Conservation (phyloP, 139 green algal genomes). For the Haematococcus lacustris region DNA sequence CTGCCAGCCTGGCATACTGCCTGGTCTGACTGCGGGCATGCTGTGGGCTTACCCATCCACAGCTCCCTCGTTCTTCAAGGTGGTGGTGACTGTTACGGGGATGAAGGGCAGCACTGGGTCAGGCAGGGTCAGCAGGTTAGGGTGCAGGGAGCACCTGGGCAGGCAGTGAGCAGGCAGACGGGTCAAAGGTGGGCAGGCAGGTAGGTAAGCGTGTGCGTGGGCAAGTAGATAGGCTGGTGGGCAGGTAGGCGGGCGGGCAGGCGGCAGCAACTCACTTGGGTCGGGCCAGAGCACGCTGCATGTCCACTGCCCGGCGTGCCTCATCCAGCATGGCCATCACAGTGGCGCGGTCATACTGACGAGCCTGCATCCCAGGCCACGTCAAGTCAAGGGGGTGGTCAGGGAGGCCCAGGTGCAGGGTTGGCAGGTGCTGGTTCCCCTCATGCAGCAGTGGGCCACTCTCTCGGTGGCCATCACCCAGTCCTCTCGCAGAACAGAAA, state of each 20-base stretch:
- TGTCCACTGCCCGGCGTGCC: not conserved
- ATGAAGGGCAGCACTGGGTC: not conserved
- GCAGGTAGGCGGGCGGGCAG: not conserved
- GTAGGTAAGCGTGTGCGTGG: not conserved
- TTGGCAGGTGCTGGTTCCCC: not conserved
- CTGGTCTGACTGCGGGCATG: too few relatives aligned
- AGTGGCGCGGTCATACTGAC: not conserved
- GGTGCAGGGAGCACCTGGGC: not conserved
- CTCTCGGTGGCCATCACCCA: too few relatives aligned
- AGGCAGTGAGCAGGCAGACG: too few relatives aligned
- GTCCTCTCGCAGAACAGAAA: too few relatives aligned
- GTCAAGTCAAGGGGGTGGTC: not conserved
- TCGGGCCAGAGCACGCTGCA: not conserved
- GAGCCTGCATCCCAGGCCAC: not conserved
- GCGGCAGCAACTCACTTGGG: slow-evolving; percentile 1
- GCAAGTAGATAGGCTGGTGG: not conserved
- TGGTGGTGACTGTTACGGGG: too few relatives aligned
- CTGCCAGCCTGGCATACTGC: too few relatives aligned
- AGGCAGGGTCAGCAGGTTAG: not conserved
- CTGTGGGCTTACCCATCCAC: too few relatives aligned
- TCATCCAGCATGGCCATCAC: not conserved
- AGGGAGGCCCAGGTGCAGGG: not conserved
- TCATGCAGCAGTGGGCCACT: too few relatives aligned
- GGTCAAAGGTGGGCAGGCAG: too few relatives aligned
- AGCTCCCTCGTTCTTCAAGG: too few relatives aligned